Evolutionary conservation across 371 early-diverging fungal genomes (phyloP), one percentile per base, ranked within the genome.

Genomic region (Mortierella sp.): DNA sequence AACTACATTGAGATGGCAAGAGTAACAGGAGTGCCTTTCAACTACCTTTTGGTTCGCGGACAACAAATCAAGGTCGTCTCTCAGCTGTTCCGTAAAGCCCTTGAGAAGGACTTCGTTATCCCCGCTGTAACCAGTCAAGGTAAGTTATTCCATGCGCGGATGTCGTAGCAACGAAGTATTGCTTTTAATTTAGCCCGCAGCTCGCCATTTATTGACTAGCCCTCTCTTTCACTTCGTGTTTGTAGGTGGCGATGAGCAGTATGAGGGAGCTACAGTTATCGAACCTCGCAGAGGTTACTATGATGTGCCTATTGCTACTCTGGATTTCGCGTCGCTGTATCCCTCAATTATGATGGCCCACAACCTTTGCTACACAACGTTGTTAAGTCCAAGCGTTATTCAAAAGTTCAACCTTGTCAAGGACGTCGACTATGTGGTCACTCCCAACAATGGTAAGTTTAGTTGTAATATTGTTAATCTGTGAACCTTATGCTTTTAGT

Each of bases 341-440:
- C 99, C 99, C 14, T 99, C 99, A 14, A 99, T 99, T 84, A 99
- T 99, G 98, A 99, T 99, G 95, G 99, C 99, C 9, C 99, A 99
- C 88, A 99, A 99, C 86, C 90, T 99, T 28, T 99, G 99, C 89
- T 99, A 99, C 89, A 98, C 99, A 0, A 99, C 99, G 0, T 91
- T 98, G 48, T 80, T 99, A 70, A 91, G 88, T 54, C 88, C 88
- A 10, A 83, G 90, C 16, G 88, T 90, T 16, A 92, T 95, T 31
- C 93, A 95, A 78, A 90, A 90, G 73, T 89, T 92, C 58, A 89
- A 89, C 28, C 89, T 99, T 31, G 92, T 93, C 28, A 91, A 93
- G 80, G 97, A 94, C 82, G 90, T 92, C 1, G 98, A 99, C 84
- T 99, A 97, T 82, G 93, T 94, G 38, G 89, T 94, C 0, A 98